Conservation (phyloP, 306 rosid species). For the Urtica urens region DNA sequence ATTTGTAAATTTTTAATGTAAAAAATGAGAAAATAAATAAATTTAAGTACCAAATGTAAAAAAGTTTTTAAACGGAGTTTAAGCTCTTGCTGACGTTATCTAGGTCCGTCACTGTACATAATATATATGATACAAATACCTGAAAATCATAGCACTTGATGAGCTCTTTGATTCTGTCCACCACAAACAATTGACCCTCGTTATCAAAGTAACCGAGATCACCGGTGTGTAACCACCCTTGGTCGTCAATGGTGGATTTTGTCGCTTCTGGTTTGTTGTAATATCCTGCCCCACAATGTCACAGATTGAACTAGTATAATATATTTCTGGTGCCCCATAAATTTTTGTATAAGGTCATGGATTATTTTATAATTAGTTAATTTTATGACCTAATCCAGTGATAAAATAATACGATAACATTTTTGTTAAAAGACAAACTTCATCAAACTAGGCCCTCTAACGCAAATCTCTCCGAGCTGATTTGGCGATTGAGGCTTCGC, state of each 20-base stretch:
- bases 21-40: too few species aligned
- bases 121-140: constrained; percentile 21
- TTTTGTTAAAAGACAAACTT: constrained; percentile 32
- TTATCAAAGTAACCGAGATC: constrained; percentile 85
- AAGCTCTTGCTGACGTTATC: background rate
- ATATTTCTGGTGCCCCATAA: background rate
- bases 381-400: background rate
- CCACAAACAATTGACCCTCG: constrained; percentile 58
- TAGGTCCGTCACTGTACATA: background rate
- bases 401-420: background rate
- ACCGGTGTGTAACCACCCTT: constrained; percentile 86
- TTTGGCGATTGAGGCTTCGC: constrained; percentile 76
- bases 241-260: constrained; percentile 42
- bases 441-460: constrained; percentile 83
- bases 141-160: constrained; percentile 88
- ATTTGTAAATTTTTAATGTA: too few species aligned
- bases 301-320: background rate
- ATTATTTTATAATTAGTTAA: background rate
- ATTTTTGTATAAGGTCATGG: too few species aligned
- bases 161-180: constrained; percentile 84
- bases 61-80: background rate
- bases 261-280: constrained; percentile 70
- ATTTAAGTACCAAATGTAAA: background rate
- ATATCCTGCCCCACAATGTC: constrained; percentile 42
- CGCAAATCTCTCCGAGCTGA: constrained; percentile 81